Evolutionary conservation across 768 basidiomycete species (phyloP), one percentile per base, ranked within the genome.

Genomic region (Boletus vinaceobasis): DNA sequence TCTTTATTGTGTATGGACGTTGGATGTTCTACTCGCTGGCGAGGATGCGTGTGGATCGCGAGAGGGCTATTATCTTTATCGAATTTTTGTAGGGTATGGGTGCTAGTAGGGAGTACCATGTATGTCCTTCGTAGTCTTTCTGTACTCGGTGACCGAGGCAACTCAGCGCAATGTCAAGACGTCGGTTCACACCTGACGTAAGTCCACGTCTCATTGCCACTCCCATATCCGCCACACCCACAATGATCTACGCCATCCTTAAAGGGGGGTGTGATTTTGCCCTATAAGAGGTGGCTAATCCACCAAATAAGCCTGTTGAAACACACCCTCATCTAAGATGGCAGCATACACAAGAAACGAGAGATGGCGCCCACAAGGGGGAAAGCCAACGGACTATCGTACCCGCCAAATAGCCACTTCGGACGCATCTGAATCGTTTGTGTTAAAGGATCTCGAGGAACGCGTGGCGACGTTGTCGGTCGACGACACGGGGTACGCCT

Each of bases 1-100:
- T 46, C 40, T 48, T 40, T 35, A 27, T 27, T 37, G n/a, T 11
- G 35, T 27, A 9, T 38, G 31, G 11, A n/a, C 11, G 47, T 31
- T 50, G 53, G 48, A 50, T 26, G 39, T 48, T 52, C 32, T 35
- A 40, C 66, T 65, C 57, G 66, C 64, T 53, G 64, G 63, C 66
- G 60, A 63, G 63, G 48, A 33, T 46, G 11, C 14, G 7, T 31
- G 21, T 49, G 51, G 33, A 43, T 48, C 48, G 49, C 48, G 29
- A n/a, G 42, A 29, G 39, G 43, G 11, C 55, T 57, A 46, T 55
- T 66, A 66, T 67, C 56, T 56, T 63, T 63, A 66, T 65, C 27
- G 27, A 48, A 62, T 55, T 7, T 62, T 37, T 66, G 61, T 66
- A 51, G 31, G 23, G 35, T 55, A 61, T 43, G 53, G 36, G 43